Base-by-base conservation (phyloP, 208 protist genomes). In the Acanthamoeba royreba region DNA sequence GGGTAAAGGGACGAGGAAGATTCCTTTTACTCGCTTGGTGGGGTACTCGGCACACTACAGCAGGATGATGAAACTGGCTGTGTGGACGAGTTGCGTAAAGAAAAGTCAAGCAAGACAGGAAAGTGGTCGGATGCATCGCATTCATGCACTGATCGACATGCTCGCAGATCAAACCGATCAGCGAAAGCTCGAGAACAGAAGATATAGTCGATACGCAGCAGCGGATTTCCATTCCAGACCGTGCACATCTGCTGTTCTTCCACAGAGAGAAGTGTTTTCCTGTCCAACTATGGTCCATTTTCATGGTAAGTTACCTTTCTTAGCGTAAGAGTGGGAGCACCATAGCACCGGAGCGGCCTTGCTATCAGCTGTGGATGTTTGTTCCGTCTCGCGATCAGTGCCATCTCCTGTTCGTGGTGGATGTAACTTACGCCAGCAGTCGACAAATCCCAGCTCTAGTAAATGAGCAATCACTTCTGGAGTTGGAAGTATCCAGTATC, bases 111-210 rank as follows among this genome's bases (percentile, higher is more conserved):
- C 28, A 89, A 15, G 19, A 89, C 49, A 9, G 81, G 81, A 33
- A 69, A 89, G 49, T 89, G 81, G 31, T 89, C 81, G 1, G 81
- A 89, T 1, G 81, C 81, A 15, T 69, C 81, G 81, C 81, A 89
- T 25, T 66, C 52, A 35, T 40, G 4, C 3, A 89, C 28, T 5
- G 52, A 19, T 11, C 52, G 49, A 49, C 81, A 89, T n/a, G 19
- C 52, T 43, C 38, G 47, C 28, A 89, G 45, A 7, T 5, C 46
- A 33, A 89, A 66, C 19, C 81, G 43, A 9, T 42, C 4, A 33
- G 45, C 49, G 28, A 66, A 55, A 15, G 1, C 52, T 22, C 35
- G 45, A 31, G 49, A 69, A 19, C 33, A 35, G 1, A 89, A 43
- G 5, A 66, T 33, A 22, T n/a, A 66, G 47, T 89, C 81, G 4